Conservation (phyloP, 176 grass and related monocot genomes). For the Secale cereale region DNA sequence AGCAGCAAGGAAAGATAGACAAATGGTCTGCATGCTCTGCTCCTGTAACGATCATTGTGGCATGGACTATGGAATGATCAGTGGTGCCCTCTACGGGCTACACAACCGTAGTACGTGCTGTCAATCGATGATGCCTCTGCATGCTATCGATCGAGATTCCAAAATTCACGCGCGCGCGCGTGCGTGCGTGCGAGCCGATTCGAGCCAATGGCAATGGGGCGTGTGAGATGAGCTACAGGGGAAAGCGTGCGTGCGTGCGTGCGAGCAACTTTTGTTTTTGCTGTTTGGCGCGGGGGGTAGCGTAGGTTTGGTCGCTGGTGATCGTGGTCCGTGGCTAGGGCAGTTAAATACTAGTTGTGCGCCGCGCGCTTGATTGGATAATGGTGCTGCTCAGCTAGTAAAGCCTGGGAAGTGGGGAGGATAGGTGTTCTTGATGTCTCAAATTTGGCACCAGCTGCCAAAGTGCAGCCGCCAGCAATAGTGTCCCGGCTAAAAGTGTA, state of each 20-base stretch:
- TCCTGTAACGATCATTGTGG: slow-evolving; percentile 16
- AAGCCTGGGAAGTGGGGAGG: background rate
- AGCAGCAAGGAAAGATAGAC: background rate
- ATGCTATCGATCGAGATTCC: background rate
- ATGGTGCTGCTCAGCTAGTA: background rate
- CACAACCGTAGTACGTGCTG: background rate
- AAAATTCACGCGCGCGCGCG: background rate
- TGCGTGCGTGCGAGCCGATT: background rate
- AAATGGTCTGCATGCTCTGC: background rate
- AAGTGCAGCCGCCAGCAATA: slow-evolving; percentile 22
- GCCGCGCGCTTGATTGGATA: background rate
- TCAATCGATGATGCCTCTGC: background rate
- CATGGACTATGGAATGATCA: slow-evolving; percentile 18
- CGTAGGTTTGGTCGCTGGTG: background rate
- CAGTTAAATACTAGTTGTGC: background rate
- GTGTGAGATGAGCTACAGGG: background rate
- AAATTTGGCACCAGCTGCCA: background rate
- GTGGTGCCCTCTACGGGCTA: slow-evolving; percentile 11
- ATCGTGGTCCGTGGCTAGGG: background rate
- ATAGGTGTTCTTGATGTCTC: background rate
- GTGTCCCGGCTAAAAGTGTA: background rate
- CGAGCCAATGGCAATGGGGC: slow-evolving; percentile 13
- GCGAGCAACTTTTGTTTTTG: background rate
- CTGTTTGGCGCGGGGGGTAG: background rate
- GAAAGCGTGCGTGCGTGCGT: slow-evolving; percentile 25